A percentile compares a stretch with the other conserved stretches of the same genome.
These are phyloP conservation scores for Dillenia turbinata DNA, from an alignment of 164 flowering plant genomes.

Conservation along the genomic window DNA sequence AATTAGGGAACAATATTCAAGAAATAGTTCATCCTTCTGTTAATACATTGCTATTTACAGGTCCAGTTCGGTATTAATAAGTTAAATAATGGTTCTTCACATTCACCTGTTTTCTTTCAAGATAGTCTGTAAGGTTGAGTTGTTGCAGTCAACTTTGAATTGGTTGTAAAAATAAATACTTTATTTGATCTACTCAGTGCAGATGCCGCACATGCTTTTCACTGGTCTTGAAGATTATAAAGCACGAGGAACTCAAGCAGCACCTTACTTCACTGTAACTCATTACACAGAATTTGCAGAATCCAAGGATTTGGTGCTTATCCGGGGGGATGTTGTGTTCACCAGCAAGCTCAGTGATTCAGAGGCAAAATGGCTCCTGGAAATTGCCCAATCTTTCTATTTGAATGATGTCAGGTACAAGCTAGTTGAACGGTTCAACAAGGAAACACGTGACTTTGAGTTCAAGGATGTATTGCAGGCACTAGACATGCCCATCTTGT, in stretches of 20 bases:
- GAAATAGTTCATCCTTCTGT: no score
- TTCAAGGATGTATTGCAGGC: conserved; percentile 81
- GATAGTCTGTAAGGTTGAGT: no score
- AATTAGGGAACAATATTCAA: no score
- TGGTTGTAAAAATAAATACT: neutral
- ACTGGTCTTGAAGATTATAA: conserved; percentile 99
- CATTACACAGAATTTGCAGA: conserved; percentile 83
- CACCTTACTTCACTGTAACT: conserved; percentile 75
- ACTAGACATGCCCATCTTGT: conserved; percentile 65
- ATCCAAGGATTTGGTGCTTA: conserved; percentile 79
- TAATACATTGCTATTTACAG: no score
- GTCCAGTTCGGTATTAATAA: no score
- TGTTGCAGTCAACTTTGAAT: no score
- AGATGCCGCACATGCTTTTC: conserved; percentile 82
- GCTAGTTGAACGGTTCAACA: conserved; percentile 85
- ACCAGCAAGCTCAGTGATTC: conserved; percentile 78
- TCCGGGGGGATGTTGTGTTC: conserved; percentile 85
- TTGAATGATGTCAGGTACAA: conserved; percentile 78
- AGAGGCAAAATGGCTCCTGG: conserved; percentile 85
- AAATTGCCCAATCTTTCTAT: conserved; percentile 83
- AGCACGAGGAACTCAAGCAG: conserved; percentile 93
- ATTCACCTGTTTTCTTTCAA: no score
- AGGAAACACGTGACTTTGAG: conserved; percentile 75
- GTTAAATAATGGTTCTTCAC: no score
- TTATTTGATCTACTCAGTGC: conserved; percentile 38